These are phyloP conservation scores for Lactarius akahatsu DNA, from an alignment of 768 basidiomycete genomes.

Conservation along the genomic window DNA sequence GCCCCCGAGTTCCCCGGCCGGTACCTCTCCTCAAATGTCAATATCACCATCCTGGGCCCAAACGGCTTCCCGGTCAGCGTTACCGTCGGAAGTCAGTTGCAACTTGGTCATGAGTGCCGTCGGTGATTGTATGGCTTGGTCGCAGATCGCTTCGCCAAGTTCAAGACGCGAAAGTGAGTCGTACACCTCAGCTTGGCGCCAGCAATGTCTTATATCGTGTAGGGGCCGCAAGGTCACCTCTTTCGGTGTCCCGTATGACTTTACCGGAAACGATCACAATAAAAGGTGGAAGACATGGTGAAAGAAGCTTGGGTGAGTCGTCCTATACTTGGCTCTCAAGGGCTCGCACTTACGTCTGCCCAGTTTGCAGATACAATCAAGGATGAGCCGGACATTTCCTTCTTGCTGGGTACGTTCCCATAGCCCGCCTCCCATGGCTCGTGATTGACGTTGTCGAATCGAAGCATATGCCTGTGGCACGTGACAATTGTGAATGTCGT, in stretches of 20 bases:
- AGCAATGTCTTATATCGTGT: slow-evolving; percentile 1
- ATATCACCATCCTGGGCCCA: slow-evolving; percentile 66
- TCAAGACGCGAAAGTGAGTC: slow-evolving; percentile 67
- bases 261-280: slow-evolving; percentile 65
- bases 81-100: slow-evolving; percentile 45
- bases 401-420: slow-evolving; percentile 55
- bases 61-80: slow-evolving; percentile 39
- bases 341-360: slow-evolving; percentile 20
- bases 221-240: slow-evolving; percentile 74
- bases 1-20: slow-evolving; percentile 63
- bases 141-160: slow-evolving; percentile 64
- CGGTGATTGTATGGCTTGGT: background rate
- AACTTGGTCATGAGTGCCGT: background rate
- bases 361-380: slow-evolving; percentile 77
- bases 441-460: background rate
- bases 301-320: slow-evolving; percentile 68
- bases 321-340: background rate
- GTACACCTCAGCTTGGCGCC: no score
- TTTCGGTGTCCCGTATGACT: slow-evolving; percentile 77
- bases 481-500: slow-evolving; percentile 57
- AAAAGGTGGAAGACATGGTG: slow-evolving; percentile 70
- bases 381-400: slow-evolving; percentile 84
- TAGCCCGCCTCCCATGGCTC: background rate
- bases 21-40: slow-evolving; percentile 83
- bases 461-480: slow-evolving; percentile 76